Conservation (phyloP, 1,284 basidiomycete genomes). For the Marasmius tenuissimus region DNA sequence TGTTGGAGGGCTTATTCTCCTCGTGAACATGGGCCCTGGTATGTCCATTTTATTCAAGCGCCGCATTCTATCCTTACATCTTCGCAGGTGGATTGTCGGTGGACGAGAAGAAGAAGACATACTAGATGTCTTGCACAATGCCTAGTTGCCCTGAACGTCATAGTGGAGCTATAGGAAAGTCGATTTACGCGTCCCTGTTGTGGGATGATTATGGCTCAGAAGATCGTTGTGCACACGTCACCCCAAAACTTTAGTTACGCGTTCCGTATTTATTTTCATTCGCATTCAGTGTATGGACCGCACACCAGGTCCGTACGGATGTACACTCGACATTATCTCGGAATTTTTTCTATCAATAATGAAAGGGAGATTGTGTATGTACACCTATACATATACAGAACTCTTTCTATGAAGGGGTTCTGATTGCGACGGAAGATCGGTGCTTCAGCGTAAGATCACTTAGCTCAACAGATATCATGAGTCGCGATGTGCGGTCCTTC, state of each 20-base stretch:
- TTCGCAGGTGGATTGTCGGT: conserved; percentile 84
- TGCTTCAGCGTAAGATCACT: too few species aligned
- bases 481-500: too few species aligned
- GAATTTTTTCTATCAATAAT: too few species aligned
- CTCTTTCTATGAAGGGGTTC: too few species aligned
- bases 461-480: too few species aligned
- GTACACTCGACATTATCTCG: too few species aligned
- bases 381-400: too few species aligned
- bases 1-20: conserved; percentile 93
- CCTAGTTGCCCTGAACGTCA: not conserved
- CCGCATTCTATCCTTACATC: not conserved
- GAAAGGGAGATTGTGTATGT: not conserved
- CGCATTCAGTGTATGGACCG: not conserved
- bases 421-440: too few species aligned
- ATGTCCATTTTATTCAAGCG: not conserved
- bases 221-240: not conserved
- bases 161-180: not conserved
- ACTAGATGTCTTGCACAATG: conserved; percentile 29
- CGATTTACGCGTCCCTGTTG: not conserved
- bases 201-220: not conserved
- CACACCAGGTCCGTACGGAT: too few species aligned
- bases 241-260: not conserved
- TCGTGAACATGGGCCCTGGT: conserved; percentile 94
- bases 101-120: conserved; percentile 99
- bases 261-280: not conserved